These are phyloP conservation scores for Fusarium secorum DNA, from an alignment of 2,329 filamentous ascomycete genomes.

Conservation along the genomic window DNA sequence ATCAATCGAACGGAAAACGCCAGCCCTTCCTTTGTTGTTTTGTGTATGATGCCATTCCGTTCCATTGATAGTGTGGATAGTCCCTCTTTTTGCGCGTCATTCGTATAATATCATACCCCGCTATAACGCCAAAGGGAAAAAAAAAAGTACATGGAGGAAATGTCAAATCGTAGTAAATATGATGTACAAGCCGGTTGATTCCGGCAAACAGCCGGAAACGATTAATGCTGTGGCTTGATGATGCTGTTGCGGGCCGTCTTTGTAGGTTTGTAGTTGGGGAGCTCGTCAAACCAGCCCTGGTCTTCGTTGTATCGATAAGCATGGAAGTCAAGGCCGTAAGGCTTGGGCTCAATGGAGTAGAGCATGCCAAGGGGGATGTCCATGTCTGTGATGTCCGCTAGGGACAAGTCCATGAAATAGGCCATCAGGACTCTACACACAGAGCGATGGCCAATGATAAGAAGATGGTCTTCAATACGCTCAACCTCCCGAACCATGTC, in stretches of 20 bases:
- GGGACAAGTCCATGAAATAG: conserved; percentile 92
- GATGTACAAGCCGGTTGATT: conserved; percentile 36
- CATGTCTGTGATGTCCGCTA: conserved; percentile 91
- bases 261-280: conserved; percentile 82
- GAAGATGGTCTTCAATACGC: conserved; percentile 93
- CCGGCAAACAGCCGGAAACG: neutral
- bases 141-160: conserved; percentile 6
- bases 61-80: conserved; percentile 41
- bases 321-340: conserved; percentile 96
- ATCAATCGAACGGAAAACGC: conserved; percentile 45
- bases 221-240: conserved; percentile 27
- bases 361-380: conserved; percentile 94
- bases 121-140: conserved; percentile 35
- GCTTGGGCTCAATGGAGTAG: conserved; percentile 95
- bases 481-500: conserved; percentile 97
- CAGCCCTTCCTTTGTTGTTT: conserved; percentile 33
- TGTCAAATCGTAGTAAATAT: conserved; percentile 10
- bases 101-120: conserved; percentile 32
- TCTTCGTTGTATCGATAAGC: conserved; percentile 88
- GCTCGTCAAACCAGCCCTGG: conserved; percentile 81
- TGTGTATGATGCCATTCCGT: conserved; percentile 38
- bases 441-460: conserved; percentile 91
- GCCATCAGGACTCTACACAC: conserved; percentile 92
- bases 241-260: conserved; percentile 51
- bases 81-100: conserved; percentile 37